phyloP scores from a whole-genome alignment of 2,329 filamentous ascomycete species.

The Purpureocillium takamizusanense region DNA sequence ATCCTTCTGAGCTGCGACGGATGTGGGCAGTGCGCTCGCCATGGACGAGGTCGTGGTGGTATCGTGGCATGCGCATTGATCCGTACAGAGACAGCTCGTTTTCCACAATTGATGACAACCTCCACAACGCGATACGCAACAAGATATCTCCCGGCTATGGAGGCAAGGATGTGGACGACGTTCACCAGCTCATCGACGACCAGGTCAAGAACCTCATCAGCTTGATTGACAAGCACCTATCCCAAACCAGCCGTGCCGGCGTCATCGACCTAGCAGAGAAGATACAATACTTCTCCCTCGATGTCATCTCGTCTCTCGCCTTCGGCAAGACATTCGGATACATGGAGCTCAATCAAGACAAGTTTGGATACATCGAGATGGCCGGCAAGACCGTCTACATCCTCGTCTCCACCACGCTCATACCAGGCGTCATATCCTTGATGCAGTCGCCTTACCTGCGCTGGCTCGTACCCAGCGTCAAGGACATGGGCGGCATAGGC shows the following conservation, averaged over 20 bases:
- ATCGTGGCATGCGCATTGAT: constrained; percentile 39
- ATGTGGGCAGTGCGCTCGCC: constrained; percentile 26
- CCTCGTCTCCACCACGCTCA: constrained; percentile 7
- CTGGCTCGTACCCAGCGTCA: constrained; percentile 3
- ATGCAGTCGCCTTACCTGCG: constrained; percentile 1
- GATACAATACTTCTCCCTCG: constrained; percentile 43
- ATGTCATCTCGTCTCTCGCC: constrained; percentile 43
- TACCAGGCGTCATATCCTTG: constrained; percentile 4
- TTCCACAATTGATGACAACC: constrained; percentile 34
- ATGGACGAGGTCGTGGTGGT: constrained; percentile 29
- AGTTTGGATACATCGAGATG: constrained; percentile 37
- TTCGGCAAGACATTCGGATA: constrained; percentile 42
- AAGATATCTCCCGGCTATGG: constrained; percentile 38
- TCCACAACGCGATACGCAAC: constrained; percentile 31
- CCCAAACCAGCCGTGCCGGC: neutral
- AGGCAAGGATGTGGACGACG: neutral
- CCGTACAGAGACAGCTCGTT: constrained; percentile 40
- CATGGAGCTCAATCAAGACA: constrained; percentile 34
- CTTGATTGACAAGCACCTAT: constrained; percentile 6
- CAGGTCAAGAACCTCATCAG: constrained; percentile 6
- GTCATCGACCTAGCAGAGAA: constrained; percentile 25
- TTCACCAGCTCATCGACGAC: constrained; percentile 4
- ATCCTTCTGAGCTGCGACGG: constrained; percentile 30
- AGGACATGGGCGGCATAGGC: constrained; percentile 4
- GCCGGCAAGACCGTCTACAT: constrained; percentile 12